phyloP scores from a whole-genome alignment of 495 filamentous ascomycete species.

The Parmelia sp. region DNA sequence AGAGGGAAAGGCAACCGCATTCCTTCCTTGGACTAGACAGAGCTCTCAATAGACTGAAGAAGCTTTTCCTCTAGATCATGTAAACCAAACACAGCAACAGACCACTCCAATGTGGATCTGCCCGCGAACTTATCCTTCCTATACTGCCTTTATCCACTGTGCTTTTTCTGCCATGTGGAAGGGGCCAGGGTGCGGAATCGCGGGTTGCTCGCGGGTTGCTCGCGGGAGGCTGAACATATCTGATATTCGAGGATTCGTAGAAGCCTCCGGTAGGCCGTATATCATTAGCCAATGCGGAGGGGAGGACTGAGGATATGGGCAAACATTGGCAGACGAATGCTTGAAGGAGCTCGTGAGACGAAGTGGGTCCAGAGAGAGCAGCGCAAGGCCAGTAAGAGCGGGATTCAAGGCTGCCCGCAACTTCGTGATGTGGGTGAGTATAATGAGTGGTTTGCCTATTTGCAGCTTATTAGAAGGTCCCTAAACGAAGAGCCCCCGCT shows the following conservation, averaged over 20 bases:
- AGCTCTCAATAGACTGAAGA: slow-evolving; percentile 11
- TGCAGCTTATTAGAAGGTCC: background rate
- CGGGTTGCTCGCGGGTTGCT: slow-evolving; percentile 45
- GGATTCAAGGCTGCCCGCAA: background rate
- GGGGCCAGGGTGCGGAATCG: too few relatives aligned
- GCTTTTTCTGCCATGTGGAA: too few relatives aligned
- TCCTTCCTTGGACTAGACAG: slow-evolving; percentile 23
- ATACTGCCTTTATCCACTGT: slow-evolving; percentile 41
- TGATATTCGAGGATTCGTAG: slow-evolving; percentile 57
- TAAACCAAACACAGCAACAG: slow-evolving; percentile 30
- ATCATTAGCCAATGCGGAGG: slow-evolving; percentile 12
- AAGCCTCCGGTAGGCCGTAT: slow-evolving; percentile 29
- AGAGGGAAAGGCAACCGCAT: slow-evolving; percentile 27
- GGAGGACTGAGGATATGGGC: slow-evolving; percentile 5
- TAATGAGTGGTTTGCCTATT: background rate
- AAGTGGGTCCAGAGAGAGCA: background rate
- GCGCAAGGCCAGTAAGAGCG: background rate
- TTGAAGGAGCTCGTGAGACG: slow-evolving; percentile 39
- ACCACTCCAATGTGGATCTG: slow-evolving; percentile 36
- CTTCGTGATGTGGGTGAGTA: background rate
- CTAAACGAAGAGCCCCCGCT: too few relatives aligned
- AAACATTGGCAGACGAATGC: slow-evolving; percentile 42
- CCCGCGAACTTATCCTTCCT: slow-evolving; percentile 48
- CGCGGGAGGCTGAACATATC: slow-evolving; percentile 51
- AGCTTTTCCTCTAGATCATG: slow-evolving; percentile 28